Conservation (phyloP, 805 yeast genomes). For the Saturnispora ahearnii region DNA sequence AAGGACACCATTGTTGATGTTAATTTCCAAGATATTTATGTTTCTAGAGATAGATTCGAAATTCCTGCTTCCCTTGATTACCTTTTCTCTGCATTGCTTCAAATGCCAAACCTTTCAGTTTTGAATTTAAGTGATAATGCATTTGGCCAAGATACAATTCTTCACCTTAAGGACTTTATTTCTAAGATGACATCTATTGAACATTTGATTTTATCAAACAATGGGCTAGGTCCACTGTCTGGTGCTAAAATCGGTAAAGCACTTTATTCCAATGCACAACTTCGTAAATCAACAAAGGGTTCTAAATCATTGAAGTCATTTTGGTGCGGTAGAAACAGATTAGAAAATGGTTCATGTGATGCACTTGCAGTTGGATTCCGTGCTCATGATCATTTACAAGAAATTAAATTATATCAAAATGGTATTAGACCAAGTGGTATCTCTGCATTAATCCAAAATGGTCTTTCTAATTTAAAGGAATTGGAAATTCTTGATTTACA, state of each 20-base stretch:
- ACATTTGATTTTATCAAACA: conserved; percentile 83
- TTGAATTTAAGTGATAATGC: conserved; percentile 92
- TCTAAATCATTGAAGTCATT: conserved; percentile 61
- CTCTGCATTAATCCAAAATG: conserved; percentile 59
- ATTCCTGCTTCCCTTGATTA: conserved; percentile 75
- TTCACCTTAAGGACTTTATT: conserved; percentile 72
- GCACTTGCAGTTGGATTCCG: conserved; percentile 79
- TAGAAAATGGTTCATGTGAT: conserved; percentile 89
- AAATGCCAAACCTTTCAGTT: conserved; percentile 59
- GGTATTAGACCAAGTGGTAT: conserved; percentile 96
- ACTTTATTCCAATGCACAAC: conserved; percentile 62
- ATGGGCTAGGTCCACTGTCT: conserved; percentile 98
- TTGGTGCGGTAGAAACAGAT: conserved; percentile 93
- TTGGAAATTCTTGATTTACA: conserved; percentile 75
- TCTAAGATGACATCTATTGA: conserved; percentile 56
- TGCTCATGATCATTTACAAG: conserved; percentile 58
- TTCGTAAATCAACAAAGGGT: conserved; percentile 21
- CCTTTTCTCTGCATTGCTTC: conserved; percentile 63
- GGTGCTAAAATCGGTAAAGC: conserved; percentile 92
- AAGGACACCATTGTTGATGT: conserved; percentile 50
- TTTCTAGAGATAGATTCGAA: conserved; percentile 91
- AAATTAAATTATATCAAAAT: conserved; percentile 81
- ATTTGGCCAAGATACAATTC: conserved; percentile 91
- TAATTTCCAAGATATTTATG: conserved; percentile 85
- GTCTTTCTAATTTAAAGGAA: conserved; percentile 52